A percentile compares a stretch with the other conserved stretches of the same genome.
phyloP scores from a whole-genome alignment of 768 basidiomycete species.

The Rhizopogon vesiculosus region DNA sequence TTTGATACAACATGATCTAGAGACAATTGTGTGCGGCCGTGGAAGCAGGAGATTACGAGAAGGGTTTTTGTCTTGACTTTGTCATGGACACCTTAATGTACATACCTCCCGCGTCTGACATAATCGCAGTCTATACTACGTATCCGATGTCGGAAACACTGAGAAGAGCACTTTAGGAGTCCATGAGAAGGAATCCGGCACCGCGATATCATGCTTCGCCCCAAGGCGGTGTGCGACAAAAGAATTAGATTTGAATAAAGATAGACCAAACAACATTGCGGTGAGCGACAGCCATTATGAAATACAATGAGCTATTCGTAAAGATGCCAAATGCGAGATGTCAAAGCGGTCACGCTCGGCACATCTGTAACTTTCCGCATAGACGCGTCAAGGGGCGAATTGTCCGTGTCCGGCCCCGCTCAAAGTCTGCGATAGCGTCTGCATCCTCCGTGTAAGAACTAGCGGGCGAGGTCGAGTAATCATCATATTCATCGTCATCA shows the following conservation, averaged over 20 bases:
- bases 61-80: neutral
- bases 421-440: conserved; percentile 34
- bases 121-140: neutral
- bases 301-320: conserved; percentile 4
- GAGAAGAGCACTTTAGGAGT: neutral
- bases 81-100: neutral
- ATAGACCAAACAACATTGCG: conserved; percentile 4
- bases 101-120: neutral
- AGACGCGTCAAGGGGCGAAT: conserved; percentile 34
- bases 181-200: too few relatives aligned
- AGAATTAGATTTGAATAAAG: conserved; percentile 8
- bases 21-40: neutral
- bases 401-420: conserved; percentile 36
- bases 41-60: neutral
- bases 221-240: neutral
- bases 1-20: too few relatives aligned
- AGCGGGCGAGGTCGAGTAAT: conserved; percentile 20
- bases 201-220: neutral
- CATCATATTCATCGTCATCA: conserved; percentile 23
- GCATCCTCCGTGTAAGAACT: conserved; percentile 35
- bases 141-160: neutral
- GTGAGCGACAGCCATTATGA: conserved; percentile 2
- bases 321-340: neutral
- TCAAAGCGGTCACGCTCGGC: conserved; percentile 5
- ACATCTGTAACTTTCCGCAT: conserved; percentile 20